A percentile compares a stretch with the other conserved stretches of the same genome.
These are phyloP conservation scores for Trichophyton benhamiae DNA, from an alignment of 2,329 filamentous ascomycete genomes.

Conservation along the genomic window DNA sequence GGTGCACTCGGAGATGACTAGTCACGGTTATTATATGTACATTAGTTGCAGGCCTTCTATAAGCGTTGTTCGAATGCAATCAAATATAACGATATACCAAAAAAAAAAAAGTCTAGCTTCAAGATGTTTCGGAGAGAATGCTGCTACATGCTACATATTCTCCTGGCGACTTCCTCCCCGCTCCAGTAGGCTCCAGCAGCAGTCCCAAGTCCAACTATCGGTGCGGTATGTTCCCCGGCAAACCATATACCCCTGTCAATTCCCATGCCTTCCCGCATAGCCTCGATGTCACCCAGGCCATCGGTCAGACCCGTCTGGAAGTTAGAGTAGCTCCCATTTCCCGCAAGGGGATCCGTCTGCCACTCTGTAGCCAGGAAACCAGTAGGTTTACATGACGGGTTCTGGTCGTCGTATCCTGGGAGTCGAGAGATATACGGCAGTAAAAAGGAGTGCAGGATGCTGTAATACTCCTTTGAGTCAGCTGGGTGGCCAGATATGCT, in stretches of 20 bases:
- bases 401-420: slow-evolving; percentile 48
- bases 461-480: slow-evolving; percentile 38
- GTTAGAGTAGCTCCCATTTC: slow-evolving; percentile 72
- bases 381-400: slow-evolving; percentile 49
- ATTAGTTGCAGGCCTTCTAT: background rate
- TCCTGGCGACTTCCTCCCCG: slow-evolving; percentile 62
- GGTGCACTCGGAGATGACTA: background rate
- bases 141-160: slow-evolving; percentile 23
- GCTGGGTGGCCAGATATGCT: slow-evolving; percentile 21
- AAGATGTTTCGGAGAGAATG: too few species aligned
- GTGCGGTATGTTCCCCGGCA: slow-evolving; percentile 80
- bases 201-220: slow-evolving; percentile 79
- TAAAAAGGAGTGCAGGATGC: slow-evolving; percentile 55
- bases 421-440: slow-evolving; percentile 65
- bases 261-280: slow-evolving; percentile 40
- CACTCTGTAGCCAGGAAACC: slow-evolving; percentile 61
- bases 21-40: background rate
- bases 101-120: too few species aligned
- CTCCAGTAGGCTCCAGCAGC: slow-evolving; percentile 88
- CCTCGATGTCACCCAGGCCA: slow-evolving; percentile 60
- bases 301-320: slow-evolving; percentile 64
- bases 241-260: slow-evolving; percentile 61
- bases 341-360: slow-evolving; percentile 66
- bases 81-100: background rate
- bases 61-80: background rate